Evolutionary conservation across 2,329 filamentous ascomycete species (phyloP).

Genomic region (Colletotrichum tropicicola): DNA sequence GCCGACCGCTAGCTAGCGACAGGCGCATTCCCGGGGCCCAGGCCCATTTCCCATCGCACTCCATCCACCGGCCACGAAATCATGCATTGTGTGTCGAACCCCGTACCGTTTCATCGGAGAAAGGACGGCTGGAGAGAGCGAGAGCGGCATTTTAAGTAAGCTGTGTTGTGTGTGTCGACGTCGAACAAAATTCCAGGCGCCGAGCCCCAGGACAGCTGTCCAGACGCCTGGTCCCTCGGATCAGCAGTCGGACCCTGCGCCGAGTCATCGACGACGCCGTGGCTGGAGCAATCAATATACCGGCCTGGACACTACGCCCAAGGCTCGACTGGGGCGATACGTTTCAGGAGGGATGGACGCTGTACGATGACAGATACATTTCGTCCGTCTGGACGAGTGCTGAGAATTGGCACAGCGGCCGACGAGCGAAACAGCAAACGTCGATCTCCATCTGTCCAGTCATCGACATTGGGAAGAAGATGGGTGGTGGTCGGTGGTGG

Average conservation of each 20-base stretch:
- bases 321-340: not conserved
- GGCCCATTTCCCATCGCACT: slow-evolving; percentile 15
- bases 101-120: slow-evolving; percentile 6
- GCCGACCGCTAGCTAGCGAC: slow-evolving; percentile 7
- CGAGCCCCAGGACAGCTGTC: not conserved
- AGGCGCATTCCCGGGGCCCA: slow-evolving; percentile 17
- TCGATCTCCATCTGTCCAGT: not conserved
- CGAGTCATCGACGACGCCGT: slow-evolving; percentile 7
- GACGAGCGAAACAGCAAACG: not conserved
- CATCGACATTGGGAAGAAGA: slow-evolving; percentile 2
- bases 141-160: not conserved
- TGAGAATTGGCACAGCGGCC: not conserved
- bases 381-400: no score
- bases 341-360: not conserved
- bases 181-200: not conserved
- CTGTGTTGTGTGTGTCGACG: not conserved
- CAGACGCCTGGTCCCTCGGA: not conserved
- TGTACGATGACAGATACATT: no score
- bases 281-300: not conserved
- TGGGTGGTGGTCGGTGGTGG: slow-evolving; percentile 11
- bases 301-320: not conserved
- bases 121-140: not conserved
- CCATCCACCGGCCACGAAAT: slow-evolving; percentile 9
- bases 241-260: slow-evolving; percentile 7
- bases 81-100: slow-evolving; percentile 11